Base-by-base conservation (phyloP, 2,329 filamentous ascomycete genomes). In the Diaporthe eres region DNA sequence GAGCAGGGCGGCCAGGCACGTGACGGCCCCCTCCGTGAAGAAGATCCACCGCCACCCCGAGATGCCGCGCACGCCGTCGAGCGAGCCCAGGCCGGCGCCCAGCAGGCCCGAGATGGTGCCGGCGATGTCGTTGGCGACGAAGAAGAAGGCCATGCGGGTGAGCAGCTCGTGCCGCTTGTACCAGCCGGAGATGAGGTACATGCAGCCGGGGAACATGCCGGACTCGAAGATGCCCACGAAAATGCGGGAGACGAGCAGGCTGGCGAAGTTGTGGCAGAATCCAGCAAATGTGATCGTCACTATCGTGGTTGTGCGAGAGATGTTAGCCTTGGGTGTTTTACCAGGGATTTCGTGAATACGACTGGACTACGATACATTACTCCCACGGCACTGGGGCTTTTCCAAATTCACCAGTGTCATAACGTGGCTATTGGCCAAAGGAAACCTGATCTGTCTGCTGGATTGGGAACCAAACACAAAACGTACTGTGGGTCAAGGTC, bases 21-120 rank as follows among this genome's bases (percentile, higher is more conserved):
- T 94, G 34, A 93, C 57, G 47, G 86, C 77, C 53, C 90, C 90
- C 81, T 87, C 84, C 58, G 88, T 85, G 79, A 90, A 88, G 81
- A 93, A 93, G 83, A 93, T 93, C 92, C 92, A 93, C 61, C 90
- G 87, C 92, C 92, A 94, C 55, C 91, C 91, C 4, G 83, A 83
- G n/a, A 93, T 83, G 10, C 85, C 85, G 3, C 86, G 86, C 1
- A 87, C 85, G 10, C 92, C 92, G 15, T 87, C 82, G 83, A 94
- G 88, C 80, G 93, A 91, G 88, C 91, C 92, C 76, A 93, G 83
- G 7, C 93, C 93, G 72, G 91, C 94, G 15, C 93, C 92, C 2
- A 95, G 86, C 58, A 95, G 92, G 75, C 93, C 92, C 0, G 91
- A 87, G 78, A 93, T 92, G 1, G 91, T 93, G 0, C 91, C 88